Conservation (phyloP, 2,329 filamentous ascomycete genomes). For the Pleoardoris graminearum region DNA sequence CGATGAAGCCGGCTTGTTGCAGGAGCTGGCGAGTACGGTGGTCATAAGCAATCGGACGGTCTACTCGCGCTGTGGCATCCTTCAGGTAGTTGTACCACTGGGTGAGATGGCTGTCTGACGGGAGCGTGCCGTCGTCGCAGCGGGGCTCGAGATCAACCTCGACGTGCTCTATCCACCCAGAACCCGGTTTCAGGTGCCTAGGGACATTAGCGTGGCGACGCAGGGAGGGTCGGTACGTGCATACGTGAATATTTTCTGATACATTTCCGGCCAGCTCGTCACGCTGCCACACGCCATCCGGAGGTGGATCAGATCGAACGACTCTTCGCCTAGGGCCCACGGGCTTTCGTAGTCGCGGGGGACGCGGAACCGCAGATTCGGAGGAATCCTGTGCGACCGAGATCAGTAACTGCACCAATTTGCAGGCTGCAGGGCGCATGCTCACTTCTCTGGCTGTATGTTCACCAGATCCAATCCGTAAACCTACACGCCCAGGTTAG, state of each 20-base stretch:
- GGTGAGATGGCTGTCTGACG: slow-evolving; percentile 60
- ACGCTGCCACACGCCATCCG: slow-evolving; percentile 80
- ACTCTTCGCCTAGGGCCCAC: slow-evolving; percentile 69
- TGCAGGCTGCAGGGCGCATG: slow-evolving; percentile 34
- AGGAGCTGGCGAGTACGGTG: slow-evolving; percentile 64
- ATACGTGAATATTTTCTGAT: slow-evolving; percentile 69
- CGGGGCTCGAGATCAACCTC: slow-evolving; percentile 83
- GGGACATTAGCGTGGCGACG: slow-evolving; percentile 25
- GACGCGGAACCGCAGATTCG: slow-evolving; percentile 66
- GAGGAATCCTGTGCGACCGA: slow-evolving; percentile 63
- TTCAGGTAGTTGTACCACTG: slow-evolving; percentile 72
- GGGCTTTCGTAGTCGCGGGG: slow-evolving; percentile 77
- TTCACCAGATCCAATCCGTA: slow-evolving; percentile 64
- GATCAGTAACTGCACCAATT: slow-evolving; percentile 39
- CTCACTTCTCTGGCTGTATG: slow-evolving; percentile 62
- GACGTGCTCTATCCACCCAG: slow-evolving; percentile 80
- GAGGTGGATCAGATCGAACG: slow-evolving; percentile 83
- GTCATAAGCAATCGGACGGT: slow-evolving; percentile 69
- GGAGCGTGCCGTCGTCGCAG: slow-evolving; percentile 68
- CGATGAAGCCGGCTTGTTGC: slow-evolving; percentile 73
- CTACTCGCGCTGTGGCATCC: slow-evolving; percentile 67
- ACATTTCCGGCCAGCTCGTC: slow-evolving; percentile 73
- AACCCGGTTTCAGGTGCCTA: slow-evolving; percentile 75
- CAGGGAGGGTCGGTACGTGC: slow-evolving; percentile 28
- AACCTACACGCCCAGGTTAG: slow-evolving; percentile 49